These are phyloP conservation scores for Xylaria sp. DNA, from an alignment of 2,329 filamentous ascomycete species.

Conservation along the genomic window DNA sequence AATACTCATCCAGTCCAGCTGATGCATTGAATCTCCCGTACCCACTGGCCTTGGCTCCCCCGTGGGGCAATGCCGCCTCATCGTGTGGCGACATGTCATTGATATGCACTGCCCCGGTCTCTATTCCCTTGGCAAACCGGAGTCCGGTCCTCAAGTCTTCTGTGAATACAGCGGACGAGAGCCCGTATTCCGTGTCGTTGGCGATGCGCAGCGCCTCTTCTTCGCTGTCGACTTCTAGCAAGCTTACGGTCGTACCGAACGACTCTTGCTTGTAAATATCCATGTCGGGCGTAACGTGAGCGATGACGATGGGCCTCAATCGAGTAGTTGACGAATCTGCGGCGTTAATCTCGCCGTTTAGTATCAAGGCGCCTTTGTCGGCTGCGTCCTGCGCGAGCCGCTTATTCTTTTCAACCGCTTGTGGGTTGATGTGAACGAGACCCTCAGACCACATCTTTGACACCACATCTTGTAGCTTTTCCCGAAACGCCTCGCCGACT, in stretches of 20 bases:
- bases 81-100: slow-evolving; percentile 52
- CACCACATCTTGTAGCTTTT: slow-evolving; percentile 39
- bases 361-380: slow-evolving; percentile 60
- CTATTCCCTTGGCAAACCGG: slow-evolving; percentile 57
- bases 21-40: slow-evolving; percentile 49
- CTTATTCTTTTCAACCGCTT: slow-evolving; percentile 41
- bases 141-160: slow-evolving; percentile 60
- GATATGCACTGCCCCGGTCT: slow-evolving; percentile 58
- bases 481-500: slow-evolving; percentile 58
- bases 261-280: slow-evolving; percentile 68
- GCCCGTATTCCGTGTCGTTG: slow-evolving; percentile 73
- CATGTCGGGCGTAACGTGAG: slow-evolving; percentile 67
- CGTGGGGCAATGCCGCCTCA: slow-evolving; percentile 50
- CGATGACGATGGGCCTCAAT: slow-evolving; percentile 64
- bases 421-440: slow-evolving; percentile 38
- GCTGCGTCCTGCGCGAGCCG: slow-evolving; percentile 60
- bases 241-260: slow-evolving; percentile 68
- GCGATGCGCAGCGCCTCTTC: slow-evolving; percentile 69
- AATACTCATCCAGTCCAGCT: slow-evolving; percentile 41
- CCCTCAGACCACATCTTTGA: slow-evolving; percentile 39
- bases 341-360: slow-evolving; percentile 54
- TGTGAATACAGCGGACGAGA: slow-evolving; percentile 69
- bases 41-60: slow-evolving; percentile 49
- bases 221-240: slow-evolving; percentile 63
- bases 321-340: slow-evolving; percentile 46